Evolutionary conservation across 169 alveolate genomes (phyloP).

Genomic region (Eimeria tenella): DNA sequence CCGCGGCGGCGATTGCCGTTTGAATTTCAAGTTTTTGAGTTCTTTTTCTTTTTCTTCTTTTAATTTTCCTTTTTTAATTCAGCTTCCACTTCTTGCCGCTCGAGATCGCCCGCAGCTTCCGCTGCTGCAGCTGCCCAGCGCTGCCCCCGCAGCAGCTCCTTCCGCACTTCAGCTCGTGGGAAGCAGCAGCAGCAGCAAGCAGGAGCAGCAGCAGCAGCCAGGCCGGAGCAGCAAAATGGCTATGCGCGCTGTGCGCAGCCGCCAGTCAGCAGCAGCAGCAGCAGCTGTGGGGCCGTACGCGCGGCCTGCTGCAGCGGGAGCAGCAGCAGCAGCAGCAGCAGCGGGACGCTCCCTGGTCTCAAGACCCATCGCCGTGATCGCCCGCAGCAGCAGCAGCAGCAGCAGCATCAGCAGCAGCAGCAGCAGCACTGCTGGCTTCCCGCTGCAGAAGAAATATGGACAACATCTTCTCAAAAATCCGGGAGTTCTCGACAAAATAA

Average conservation of each 20-base stretch:
- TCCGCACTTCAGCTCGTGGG: neutral
- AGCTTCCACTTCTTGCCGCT: neutral
- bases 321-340: neutral
- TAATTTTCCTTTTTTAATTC: neutral
- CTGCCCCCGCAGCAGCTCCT: neutral
- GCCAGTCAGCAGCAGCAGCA: neutral
- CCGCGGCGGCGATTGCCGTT: too few relatives aligned
- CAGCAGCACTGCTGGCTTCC: slow-evolving; percentile 6
- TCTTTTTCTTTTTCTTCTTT: neutral
- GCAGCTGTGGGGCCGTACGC: neutral
- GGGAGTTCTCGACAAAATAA: slow-evolving; percentile 96
- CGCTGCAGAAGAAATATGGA: slow-evolving; percentile 92
- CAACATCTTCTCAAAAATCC: slow-evolving; percentile 99
- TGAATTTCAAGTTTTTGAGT: neutral
- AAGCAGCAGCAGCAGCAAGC: neutral
- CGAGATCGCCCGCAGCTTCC: too few relatives aligned
- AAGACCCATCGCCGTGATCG: neutral
- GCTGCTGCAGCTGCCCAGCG: neutral
- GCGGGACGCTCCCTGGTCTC: neutral
- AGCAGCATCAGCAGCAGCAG: neutral
- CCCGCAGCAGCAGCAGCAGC: neutral
- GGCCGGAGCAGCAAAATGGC: neutral
- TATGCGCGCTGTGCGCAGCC: slow-evolving; percentile 15
- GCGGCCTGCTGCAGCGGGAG: neutral
- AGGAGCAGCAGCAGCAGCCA: neutral